These are phyloP conservation scores for Botrytis hyacinthi DNA, from an alignment of 2,329 filamentous ascomycete species.

Conservation along the genomic window DNA sequence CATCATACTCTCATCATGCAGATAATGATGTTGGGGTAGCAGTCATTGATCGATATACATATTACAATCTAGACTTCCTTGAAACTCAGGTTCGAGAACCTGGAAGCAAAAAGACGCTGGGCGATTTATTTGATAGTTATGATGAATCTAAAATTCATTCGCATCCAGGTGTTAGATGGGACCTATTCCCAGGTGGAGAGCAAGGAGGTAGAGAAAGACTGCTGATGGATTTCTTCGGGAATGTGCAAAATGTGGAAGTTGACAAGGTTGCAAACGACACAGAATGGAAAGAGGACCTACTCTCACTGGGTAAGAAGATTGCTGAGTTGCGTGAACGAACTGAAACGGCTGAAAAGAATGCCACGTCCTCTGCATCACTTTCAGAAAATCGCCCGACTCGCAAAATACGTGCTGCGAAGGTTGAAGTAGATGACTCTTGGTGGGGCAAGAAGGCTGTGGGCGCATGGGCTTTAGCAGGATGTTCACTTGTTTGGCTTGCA, in stretches of 20 bases:
- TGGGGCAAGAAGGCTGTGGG: constrained; percentile 64
- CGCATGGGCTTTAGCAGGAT: constrained; percentile 61
- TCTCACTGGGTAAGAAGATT: constrained; percentile 70
- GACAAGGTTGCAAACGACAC: constrained; percentile 52
- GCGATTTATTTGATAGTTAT: constrained; percentile 94
- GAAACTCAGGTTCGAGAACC: constrained; percentile 86
- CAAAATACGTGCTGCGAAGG: constrained; percentile 54
- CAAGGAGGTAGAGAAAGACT: constrained; percentile 72
- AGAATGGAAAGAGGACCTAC: constrained; percentile 68
- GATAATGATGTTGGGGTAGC: constrained; percentile 97
- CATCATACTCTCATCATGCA: constrained; percentile 94
- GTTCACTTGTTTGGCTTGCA: constrained; percentile 57
- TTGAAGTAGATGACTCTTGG: constrained; percentile 64
- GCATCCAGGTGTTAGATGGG: constrained; percentile 86
- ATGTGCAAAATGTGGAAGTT: constrained; percentile 94
- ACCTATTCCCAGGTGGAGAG: constrained; percentile 87
- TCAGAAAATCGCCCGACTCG: constrained; percentile 25
- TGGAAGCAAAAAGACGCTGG: constrained; percentile 83
- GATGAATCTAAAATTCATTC: constrained; percentile 94
- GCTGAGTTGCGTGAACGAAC: constrained; percentile 47
- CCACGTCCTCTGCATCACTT: constrained; percentile 27
- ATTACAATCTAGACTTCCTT: constrained; percentile 96
- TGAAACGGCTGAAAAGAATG: constrained; percentile 38
- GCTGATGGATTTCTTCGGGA: constrained; percentile 96
- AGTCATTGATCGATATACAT: constrained; percentile 97